These are phyloP conservation scores for Gossypium aridum DNA, from an alignment of 441 rosid genomes.

Conservation along the genomic window DNA sequence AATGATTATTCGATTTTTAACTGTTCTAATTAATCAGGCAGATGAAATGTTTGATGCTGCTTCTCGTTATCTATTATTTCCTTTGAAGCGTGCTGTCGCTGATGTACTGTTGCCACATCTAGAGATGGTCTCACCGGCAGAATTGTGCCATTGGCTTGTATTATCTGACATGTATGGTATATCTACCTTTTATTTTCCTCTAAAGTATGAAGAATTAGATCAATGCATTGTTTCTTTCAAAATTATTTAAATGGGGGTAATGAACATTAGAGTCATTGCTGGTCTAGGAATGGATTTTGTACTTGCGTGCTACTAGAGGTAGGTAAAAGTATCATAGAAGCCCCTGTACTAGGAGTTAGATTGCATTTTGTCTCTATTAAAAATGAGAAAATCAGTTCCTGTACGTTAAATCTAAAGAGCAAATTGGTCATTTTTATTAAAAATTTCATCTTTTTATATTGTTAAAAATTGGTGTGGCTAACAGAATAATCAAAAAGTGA, in stretches of 20 bases:
- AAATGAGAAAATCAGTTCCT: too few relatives aligned
- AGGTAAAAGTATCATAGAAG: too few relatives aligned
- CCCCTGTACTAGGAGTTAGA: too few relatives aligned
- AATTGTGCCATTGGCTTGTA: conserved; percentile 82
- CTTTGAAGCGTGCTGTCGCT: conserved; percentile 95
- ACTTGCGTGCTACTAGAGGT: background rate
- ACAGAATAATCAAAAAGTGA: too few relatives aligned
- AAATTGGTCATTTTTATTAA: too few relatives aligned
- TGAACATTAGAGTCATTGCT: background rate
- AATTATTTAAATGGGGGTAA: background rate
- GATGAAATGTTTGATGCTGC: conserved; percentile 96
- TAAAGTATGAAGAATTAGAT: background rate
- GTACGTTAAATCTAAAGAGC: too few relatives aligned
- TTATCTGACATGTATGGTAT: conserved; percentile 80
- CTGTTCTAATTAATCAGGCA: conserved; percentile 42
- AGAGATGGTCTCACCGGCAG: conserved; percentile 74
- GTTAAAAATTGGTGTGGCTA: too few relatives aligned
- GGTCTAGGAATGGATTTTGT: background rate
- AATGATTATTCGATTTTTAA: conserved; percentile 7
- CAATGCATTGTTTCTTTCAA: background rate
- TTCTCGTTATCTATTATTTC: conserved; percentile 85
- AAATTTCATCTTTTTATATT: too few relatives aligned
- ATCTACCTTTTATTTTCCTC: conserved; percentile 6
- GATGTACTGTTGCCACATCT: conserved; percentile 79
- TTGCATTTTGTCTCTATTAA: too few relatives aligned